Conservation (phyloP, 192 early-diverging fungal species). For the Thoreauomyces humboldtii region DNA sequence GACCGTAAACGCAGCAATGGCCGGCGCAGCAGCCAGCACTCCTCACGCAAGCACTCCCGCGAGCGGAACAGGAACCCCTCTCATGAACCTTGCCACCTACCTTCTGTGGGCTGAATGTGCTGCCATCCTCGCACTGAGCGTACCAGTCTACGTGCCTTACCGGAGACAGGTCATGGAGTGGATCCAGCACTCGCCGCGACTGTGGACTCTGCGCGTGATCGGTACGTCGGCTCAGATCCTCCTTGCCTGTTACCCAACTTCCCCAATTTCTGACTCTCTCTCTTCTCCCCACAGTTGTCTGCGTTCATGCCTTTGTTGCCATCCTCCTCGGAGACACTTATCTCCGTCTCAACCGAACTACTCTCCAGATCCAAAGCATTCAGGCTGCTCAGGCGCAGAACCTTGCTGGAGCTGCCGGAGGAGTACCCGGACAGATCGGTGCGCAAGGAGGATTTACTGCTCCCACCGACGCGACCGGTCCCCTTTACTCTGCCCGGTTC, state of each 20-base stretch:
- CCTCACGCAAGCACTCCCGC: slow-evolving; percentile 23
- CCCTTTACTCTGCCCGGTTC: slow-evolving; percentile 28
- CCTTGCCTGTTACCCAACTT: too few species aligned
- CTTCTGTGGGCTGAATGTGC: slow-evolving; percentile 26
- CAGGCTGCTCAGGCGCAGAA: slow-evolving; percentile 22
- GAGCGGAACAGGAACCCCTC: slow-evolving; percentile 20
- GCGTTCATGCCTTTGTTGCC: slow-evolving; percentile 19
- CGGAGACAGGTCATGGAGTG: slow-evolving; percentile 23
- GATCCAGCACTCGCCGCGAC: slow-evolving; percentile 27
- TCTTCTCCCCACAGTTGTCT: too few species aligned
- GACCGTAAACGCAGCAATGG: slow-evolving; percentile 10
- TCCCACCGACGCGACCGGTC: background rate
- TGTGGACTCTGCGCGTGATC: slow-evolving; percentile 28
- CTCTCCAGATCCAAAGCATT: slow-evolving; percentile 21
- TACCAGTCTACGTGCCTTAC: slow-evolving; percentile 31
- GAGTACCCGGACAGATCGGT: background rate
- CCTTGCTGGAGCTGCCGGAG: slow-evolving; percentile 7
- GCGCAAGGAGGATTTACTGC: background rate
- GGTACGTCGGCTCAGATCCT: too few species aligned
- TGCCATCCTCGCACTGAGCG: slow-evolving; percentile 19
- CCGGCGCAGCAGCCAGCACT: slow-evolving; percentile 6
- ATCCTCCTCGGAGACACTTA: slow-evolving; percentile 32
- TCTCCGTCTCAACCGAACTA: slow-evolving; percentile 28
- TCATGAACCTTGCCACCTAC: slow-evolving; percentile 25
- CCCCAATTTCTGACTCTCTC: too few species aligned